Evolutionary conservation across 768 basidiomycete species (phyloP), one percentile per base, ranked within the genome.

Genomic region (Trametes cubensis): DNA sequence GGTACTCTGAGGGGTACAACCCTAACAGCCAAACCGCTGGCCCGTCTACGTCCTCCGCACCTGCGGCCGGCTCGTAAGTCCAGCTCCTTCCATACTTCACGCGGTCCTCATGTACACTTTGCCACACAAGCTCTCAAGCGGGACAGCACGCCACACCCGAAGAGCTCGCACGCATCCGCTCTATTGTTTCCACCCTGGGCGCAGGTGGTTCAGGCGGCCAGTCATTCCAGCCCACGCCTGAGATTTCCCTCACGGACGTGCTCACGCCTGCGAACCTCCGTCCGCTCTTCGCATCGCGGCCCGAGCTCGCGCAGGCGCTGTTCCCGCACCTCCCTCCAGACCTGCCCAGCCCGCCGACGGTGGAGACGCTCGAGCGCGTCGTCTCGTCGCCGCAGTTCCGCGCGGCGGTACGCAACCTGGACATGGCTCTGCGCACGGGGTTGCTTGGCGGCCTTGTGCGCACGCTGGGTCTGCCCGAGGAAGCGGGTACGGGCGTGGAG

Each of bases 321-420:
- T 90, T 90, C 71, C 91, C 94, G 3, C 86, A 93, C 67, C 83
- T 96, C 23, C 94, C 94, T 0, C 79, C 90, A 7, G 90, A 90
- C 74, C 79, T 93, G 10, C 87, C 88, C 0, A 74, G 81, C 17
- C 85, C 85, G 10, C 89, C 90, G 3, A 86, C 86, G 1, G 76
- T 83, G 3, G 87, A 93, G 55, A 85, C 79, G 3, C 78, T 97
- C 7, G 81, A 88, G 58, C 85, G 85, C 38, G 86, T 95, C 66
- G 85, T 95, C 62, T 83, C 85, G 75, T 91, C 90, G 1, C 89
- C 92, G 0, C 94, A 91, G 67, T 94, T 95, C 76, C 87, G 89
- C 62, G 77, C 84, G 6, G 88, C 91, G 1, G 90, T 95, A 20
- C 78, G 83, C 3, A 90, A 83, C 71, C 83, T 97, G 49, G 94